Evolutionary conservation across 805 yeast species (phyloP).

Genomic region (Saccharomyces jurei): DNA sequence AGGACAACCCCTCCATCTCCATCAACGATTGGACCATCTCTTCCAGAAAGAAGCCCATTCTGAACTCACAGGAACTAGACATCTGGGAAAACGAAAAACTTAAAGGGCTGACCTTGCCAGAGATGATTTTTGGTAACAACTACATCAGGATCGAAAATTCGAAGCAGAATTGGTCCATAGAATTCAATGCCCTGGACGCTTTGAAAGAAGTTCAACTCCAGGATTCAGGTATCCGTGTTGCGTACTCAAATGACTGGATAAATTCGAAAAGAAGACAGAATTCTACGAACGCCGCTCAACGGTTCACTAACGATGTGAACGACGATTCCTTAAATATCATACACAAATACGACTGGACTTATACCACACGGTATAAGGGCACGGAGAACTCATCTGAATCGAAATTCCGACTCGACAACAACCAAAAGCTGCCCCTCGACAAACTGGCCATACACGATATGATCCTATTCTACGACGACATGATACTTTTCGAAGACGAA

Average conservation of each 20-base stretch:
- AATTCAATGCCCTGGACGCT: constrained; percentile 70
- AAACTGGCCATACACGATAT: constrained; percentile 71
- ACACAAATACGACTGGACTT: constrained; percentile 95
- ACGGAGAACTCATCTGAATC: constrained; percentile 22
- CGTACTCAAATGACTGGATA: constrained; percentile 83
- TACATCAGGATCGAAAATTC: constrained; percentile 44
- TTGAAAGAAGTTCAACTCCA: constrained; percentile 43
- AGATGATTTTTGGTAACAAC: constrained; percentile 93
- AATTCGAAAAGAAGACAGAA: constrained; percentile 32
- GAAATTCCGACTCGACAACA: constrained; percentile 24
- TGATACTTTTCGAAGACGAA: constrained; percentile 87
- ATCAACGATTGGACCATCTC: constrained; percentile 69
- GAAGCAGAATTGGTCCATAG: constrained; percentile 38
- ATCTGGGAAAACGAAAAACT: constrained; percentile 43
- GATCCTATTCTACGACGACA: constrained; percentile 81
- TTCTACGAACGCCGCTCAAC: constrained; percentile 20
- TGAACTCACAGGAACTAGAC: constrained; percentile 68
- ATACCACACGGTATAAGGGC: constrained; percentile 73
- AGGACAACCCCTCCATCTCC: constrained; percentile 61
- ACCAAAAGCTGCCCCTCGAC: constrained; percentile 53
- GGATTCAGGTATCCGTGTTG: constrained; percentile 59
- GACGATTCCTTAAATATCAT: constrained; percentile 50
- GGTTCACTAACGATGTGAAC: constrained; percentile 14
- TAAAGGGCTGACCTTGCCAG: constrained; percentile 81
- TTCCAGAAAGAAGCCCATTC: constrained; percentile 68